Conservation (phyloP, 305 asterid species). For the Rubia occidens region DNA sequence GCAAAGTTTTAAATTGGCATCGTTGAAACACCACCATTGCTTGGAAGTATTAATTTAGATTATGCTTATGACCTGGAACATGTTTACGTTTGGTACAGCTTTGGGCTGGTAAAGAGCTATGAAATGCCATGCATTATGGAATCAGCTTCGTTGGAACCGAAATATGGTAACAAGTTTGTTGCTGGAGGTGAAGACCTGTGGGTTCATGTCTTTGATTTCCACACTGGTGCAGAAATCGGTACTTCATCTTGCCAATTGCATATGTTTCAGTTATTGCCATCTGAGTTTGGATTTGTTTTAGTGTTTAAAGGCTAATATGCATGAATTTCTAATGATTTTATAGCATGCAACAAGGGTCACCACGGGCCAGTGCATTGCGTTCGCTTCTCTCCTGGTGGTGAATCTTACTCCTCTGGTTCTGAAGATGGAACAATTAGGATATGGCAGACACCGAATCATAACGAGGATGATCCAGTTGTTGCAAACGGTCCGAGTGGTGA, state of each 20-base stretch:
- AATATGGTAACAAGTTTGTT: slow-evolving; percentile 70
- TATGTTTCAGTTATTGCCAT: background rate
- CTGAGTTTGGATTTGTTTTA: background rate
- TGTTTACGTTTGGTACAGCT: slow-evolving; percentile 34
- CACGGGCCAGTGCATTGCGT: slow-evolving; percentile 97
- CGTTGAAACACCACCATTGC: background rate
- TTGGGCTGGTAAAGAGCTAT: slow-evolving; percentile 80
- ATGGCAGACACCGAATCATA: slow-evolving; percentile 57
- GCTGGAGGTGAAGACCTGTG: slow-evolving; percentile 99
- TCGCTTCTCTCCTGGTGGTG: slow-evolving; percentile 93
- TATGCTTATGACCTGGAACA: background rate
- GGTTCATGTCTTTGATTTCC: slow-evolving; percentile 80
- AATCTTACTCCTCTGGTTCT: slow-evolving; percentile 87
- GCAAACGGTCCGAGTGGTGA: slow-evolving; percentile 32
- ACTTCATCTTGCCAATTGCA: background rate
- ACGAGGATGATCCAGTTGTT: slow-evolving; percentile 34
- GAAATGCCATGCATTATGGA: slow-evolving; percentile 84
- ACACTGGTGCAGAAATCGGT: slow-evolving; percentile 84
- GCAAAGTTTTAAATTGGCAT: background rate
- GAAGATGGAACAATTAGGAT: slow-evolving; percentile 94
- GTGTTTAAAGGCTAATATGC: background rate
- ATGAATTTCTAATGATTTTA: background rate
- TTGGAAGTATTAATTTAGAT: background rate
- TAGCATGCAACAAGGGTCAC: slow-evolving; percentile 98
- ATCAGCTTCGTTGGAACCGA: slow-evolving; percentile 95